Evolutionary conservation across 2,329 filamentous ascomycete genomes (phyloP), one percentile per base, ranked within the genome.

Genomic region (Fusarium sulawesiense): DNA sequence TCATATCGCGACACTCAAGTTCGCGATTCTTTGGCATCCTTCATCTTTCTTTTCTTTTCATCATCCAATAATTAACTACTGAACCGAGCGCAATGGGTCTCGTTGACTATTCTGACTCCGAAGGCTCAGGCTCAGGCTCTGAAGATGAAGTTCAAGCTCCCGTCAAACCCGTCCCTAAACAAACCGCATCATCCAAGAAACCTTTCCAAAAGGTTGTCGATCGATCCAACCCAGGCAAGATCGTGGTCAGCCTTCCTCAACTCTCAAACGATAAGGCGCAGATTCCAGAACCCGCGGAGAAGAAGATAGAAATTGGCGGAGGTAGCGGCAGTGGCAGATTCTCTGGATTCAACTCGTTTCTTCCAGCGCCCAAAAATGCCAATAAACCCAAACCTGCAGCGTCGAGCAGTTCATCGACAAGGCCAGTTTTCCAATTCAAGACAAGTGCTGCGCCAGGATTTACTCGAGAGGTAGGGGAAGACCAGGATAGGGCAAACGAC

Each of bases 361-460:
- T 98, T 21, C 95, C 95, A 4, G 86, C 94, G 27, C 94, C 95
- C 6, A 98, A 97, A 77, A 85, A 86, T 66, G 76, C 81, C 18
- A 81, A 78, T 18, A 77, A 79, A 53, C 75, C 80, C 14, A 77
- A 58, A 50, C 55, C 65, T 37, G 20, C 64, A 68, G 78, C 68
- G n/a, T 47, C 76, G 59, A 78, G 58, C 23, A 54, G 51, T 25
- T 56, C 64, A 11, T 34, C 44, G 11, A 42, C 64, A 25, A 72
- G 60, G 14, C 72, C 77, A 3, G 76, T 78, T 11, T 74, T 97
- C 53, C 92, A 88, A 75, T 78, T 98, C 64, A 96, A 93, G 83
- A 98, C 94, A 11, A 93, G 93, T 23, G 89, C 92, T 10, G 89
- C 92, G 60, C 92, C 93, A 23, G 94, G 92, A 0, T 98, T 98